Conservation (phyloP, 2,329 filamentous ascomycete genomes). For the Macrophomina phaseolina region DNA sequence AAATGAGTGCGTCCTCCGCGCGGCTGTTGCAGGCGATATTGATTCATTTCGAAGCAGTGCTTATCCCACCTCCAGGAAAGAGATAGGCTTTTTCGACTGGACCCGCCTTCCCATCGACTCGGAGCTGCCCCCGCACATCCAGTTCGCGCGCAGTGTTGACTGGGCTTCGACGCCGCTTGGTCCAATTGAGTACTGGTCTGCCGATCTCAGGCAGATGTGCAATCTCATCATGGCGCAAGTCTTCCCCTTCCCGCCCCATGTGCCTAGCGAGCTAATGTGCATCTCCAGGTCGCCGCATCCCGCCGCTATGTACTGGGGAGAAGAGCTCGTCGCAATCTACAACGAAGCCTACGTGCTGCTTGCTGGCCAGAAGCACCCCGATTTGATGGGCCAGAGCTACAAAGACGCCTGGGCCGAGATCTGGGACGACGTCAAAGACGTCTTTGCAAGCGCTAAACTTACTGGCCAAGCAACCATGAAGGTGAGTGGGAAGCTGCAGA, state of each 20-base stretch:
- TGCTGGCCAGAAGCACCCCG: constrained; percentile 77
- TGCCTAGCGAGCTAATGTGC: too few species aligned
- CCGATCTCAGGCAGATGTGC: constrained; percentile 76
- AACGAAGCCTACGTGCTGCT: constrained; percentile 76
- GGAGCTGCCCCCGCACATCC: constrained; percentile 71
- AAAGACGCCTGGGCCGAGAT: constrained; percentile 74
- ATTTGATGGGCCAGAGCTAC: constrained; percentile 75
- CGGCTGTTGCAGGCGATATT: constrained; percentile 47
- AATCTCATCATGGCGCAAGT: constrained; percentile 72
- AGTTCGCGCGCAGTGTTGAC: constrained; percentile 72
- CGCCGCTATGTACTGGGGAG: constrained; percentile 80
- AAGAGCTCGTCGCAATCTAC: constrained; percentile 71
- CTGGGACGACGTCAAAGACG: constrained; percentile 71
- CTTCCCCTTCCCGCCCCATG: too few species aligned
- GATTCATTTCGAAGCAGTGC: constrained; percentile 44
- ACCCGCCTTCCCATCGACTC: constrained; percentile 70
- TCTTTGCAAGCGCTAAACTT: constrained; percentile 69
- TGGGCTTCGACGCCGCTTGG: constrained; percentile 77
- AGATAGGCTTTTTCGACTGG: constrained; percentile 76
- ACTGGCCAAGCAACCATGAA: constrained; percentile 84
- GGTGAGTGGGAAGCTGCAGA: constrained; percentile 27
- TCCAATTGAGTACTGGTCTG: constrained; percentile 74
- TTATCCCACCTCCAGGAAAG: constrained; percentile 34
- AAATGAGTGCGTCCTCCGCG: constrained; percentile 50
- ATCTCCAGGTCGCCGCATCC: constrained; percentile 50